Evolutionary conservation across 1,284 basidiomycete species (phyloP).

Genomic region (Leccinum solheimii): DNA sequence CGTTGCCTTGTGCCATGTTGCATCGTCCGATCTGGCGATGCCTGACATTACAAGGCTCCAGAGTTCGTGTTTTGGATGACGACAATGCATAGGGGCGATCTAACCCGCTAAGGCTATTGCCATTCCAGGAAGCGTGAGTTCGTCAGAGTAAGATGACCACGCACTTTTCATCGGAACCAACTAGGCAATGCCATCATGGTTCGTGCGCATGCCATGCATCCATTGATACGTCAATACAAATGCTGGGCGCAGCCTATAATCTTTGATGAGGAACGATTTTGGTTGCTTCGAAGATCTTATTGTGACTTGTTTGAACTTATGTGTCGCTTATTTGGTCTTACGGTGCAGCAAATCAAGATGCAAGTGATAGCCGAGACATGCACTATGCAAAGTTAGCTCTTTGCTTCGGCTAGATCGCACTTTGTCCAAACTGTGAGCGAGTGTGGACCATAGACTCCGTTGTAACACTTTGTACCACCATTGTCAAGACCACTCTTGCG

Average conservation of each 20-base stretch:
- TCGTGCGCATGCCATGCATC: not conserved
- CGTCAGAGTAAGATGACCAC: not conserved
- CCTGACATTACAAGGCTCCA: not conserved
- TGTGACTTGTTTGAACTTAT: not conserved
- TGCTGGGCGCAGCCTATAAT: not conserved
- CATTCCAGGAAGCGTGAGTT: not conserved
- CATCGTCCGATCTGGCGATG: not conserved
- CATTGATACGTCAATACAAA: not conserved
- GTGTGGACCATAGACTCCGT: not conserved
- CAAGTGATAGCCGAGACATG: too few species aligned
- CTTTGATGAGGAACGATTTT: not conserved
- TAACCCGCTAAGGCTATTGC: not conserved
- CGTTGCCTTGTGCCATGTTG: not conserved
- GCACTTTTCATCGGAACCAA: not conserved
- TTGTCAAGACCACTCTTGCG: not conserved
- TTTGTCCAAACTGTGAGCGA: not conserved
- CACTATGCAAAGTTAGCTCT: not conserved
- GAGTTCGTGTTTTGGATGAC: not conserved
- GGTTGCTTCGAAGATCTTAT: not conserved
- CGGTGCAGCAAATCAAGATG: too few species aligned
- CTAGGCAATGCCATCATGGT: not conserved
- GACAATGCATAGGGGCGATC: not conserved
- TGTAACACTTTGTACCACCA: not conserved
- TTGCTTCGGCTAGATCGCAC: not conserved
- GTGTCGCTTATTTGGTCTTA: not conserved